Evolutionary conservation across 371 early-diverging fungal genomes (phyloP).

Genomic region (Mucor piriformis): DNA sequence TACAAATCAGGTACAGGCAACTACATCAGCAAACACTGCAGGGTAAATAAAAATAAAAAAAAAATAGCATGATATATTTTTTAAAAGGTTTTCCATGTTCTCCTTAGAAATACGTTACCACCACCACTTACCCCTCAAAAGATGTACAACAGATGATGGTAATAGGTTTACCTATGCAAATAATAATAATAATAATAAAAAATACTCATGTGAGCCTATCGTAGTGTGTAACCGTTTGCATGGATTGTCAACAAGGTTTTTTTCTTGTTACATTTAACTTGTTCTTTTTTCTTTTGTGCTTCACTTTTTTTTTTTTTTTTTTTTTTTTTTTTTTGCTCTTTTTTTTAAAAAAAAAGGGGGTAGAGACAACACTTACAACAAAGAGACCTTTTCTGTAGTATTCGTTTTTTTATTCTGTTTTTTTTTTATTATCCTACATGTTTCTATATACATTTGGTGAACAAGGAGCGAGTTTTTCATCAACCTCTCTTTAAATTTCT

Average conservation of each 20-base stretch:
- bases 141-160: slow-evolving; percentile 32
- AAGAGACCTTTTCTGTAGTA: neutral
- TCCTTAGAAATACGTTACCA: slow-evolving; percentile 20
- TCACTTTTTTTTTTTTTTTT: neutral
- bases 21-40: slow-evolving; percentile 23
- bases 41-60: slow-evolving; percentile 24
- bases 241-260: slow-evolving; percentile 17
- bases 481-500: neutral
- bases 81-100: slow-evolving; percentile 1
- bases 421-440: slow-evolving; percentile 1
- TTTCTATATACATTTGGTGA: slow-evolving; percentile 1
- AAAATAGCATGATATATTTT: neutral
- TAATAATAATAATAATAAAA: neutral
- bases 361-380: neutral
- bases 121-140: slow-evolving; percentile 48
- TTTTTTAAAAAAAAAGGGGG: neutral
- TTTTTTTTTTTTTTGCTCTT: slow-evolving; percentile 9
- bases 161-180: neutral
- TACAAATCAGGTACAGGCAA: slow-evolving; percentile 14
- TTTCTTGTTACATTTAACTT: neutral
- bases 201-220: neutral
- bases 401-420: slow-evolving; percentile 1
- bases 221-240: slow-evolving; percentile 13
- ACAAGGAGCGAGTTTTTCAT: neutral
- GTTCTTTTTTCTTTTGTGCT: slow-evolving; percentile 2